phyloP scores from a whole-genome alignment of 2,329 filamentous ascomycete species.

The Aspergillus pseudoviridinutans region DNA sequence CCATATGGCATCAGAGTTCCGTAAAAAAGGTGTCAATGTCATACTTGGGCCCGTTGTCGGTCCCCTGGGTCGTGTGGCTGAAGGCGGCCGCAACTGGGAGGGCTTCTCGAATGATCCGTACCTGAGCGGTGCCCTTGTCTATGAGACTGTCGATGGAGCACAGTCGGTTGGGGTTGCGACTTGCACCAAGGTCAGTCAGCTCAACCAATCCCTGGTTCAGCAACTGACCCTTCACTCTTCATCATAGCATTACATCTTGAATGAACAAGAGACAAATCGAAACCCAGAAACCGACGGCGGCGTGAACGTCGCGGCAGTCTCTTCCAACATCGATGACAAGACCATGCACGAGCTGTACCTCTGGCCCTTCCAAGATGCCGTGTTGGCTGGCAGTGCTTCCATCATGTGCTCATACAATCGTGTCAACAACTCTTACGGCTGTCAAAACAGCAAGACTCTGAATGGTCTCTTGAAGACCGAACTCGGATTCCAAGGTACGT shows the following conservation, averaged over 20 bases:
- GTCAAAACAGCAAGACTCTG: conserved; percentile 72
- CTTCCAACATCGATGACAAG: conserved; percentile 61
- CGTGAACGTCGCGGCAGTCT: conserved; percentile 40
- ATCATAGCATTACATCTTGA: conserved; percentile 55
- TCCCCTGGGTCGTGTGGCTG: conserved; percentile 24
- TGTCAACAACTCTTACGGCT: conserved; percentile 74
- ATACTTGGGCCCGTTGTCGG: conserved; percentile 43
- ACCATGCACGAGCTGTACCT: conserved; percentile 63
- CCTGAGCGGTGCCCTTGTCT: conserved; percentile 41
- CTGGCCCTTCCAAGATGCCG: conserved; percentile 62
- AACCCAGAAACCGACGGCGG: conserved; percentile 11
- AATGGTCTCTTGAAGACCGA: conserved; percentile 76
- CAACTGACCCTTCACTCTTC: too few species aligned
- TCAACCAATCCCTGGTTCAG: not conserved
- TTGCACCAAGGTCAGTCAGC: conserved; percentile 23
- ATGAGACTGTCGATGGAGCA: conserved; percentile 43
- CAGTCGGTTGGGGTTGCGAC: conserved; percentile 43
- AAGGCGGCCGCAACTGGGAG: conserved; percentile 47
- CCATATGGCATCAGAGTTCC: conserved; percentile 37
- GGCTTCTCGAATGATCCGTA: conserved; percentile 50
- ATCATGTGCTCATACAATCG: conserved; percentile 61
- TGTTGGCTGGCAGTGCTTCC: conserved; percentile 54
- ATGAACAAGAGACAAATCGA: conserved; percentile 54
- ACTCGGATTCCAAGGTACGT: conserved; percentile 59
- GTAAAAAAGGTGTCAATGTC: conserved; percentile 41